Base-by-base conservation (phyloP, 2,329 filamentous ascomycete species). In the Akanthomyces lecanii region DNA sequence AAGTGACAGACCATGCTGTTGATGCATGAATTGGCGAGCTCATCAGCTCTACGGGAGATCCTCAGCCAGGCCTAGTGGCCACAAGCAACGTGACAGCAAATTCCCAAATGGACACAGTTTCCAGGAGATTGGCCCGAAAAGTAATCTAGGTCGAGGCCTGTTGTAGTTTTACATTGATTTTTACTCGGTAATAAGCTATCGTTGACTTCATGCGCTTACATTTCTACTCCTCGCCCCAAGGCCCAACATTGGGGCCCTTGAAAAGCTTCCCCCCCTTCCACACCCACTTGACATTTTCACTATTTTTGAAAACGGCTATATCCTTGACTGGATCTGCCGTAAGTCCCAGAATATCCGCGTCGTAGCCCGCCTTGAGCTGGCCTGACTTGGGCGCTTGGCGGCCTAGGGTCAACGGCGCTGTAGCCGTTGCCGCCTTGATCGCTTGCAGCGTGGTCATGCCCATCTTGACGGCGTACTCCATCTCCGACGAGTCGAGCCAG, bases 361-460 rank as follows among this genome's bases (percentile, higher is more conserved):
- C 79, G 54, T 79, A 82, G 0, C 79, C 79, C 23, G 67, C 74
- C 69, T 76, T 79, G 50, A 82, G 61, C 70, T 80, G 76, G 0
- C 79, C 80, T 5, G 77, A 77, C 68, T 74, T 75, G 0, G 78
- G 79, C 5, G 78, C 79, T 66, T 78, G 75, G 0, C 68, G 71
- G 1, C 77, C 78, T 1, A 82, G 68, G 2, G 74, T 80, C 52
- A 78, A 68, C 10, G 79, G 78, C 1, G 75, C 78, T 55, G 67
- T 69, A 14, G 66, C 78, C 6, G 81, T 82, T 3, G 76, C 79
- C 33, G 79, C 77, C 68, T 83, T 79, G 65, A 85, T 82, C 7
- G 81, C 80, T 67, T 81, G 71, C 50, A 84, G 67, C 3, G 78
- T 76, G 5, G 76, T 77, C 77, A 84, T 77, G 1, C 81, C 81